Conservation (phyloP, 2,329 filamentous ascomycete species). For the Aspergillus sp. region DNA sequence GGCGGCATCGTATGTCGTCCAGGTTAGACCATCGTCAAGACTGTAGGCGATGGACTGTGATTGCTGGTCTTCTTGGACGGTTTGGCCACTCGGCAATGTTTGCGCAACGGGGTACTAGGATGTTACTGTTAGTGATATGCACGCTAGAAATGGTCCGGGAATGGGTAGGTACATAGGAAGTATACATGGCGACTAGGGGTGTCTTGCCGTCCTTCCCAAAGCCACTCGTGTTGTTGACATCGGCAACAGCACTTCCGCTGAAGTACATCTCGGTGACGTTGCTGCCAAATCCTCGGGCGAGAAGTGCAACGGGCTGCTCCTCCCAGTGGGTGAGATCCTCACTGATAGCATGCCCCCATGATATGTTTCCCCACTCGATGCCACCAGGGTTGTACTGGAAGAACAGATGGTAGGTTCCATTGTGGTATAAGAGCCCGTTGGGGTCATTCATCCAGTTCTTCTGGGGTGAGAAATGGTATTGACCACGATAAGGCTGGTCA, state of each 20-base stretch:
- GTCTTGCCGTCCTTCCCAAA: conserved; percentile 64
- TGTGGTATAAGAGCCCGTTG: conserved; percentile 14
- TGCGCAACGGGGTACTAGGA: conserved; percentile 24
- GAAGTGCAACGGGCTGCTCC: conserved; percentile 36
- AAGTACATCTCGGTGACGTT: conserved; percentile 51
- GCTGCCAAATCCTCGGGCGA: conserved; percentile 44
- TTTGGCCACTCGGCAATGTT: conserved; percentile 26
- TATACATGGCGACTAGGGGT: conserved; percentile 65
- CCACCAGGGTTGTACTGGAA: conserved; percentile 54
- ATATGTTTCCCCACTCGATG: conserved; percentile 45
- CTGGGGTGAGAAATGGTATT: conserved; percentile 13
- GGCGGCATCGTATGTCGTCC: conserved; percentile 48
- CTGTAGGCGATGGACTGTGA: conserved; percentile 16
- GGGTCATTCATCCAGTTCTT: conserved; percentile 21
- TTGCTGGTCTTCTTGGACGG: conserved; percentile 18
- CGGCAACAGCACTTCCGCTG: conserved; percentile 60
- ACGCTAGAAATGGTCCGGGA: background rate
- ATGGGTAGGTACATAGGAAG: conserved; percentile 36
- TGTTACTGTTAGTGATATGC: background rate
- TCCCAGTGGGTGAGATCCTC: conserved; percentile 41
- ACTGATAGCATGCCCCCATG: conserved; percentile 57
- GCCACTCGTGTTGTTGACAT: conserved; percentile 65
- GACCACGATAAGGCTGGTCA: conserved; percentile 9
- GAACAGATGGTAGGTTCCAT: conserved; percentile 51
- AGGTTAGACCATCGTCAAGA: conserved; percentile 13